phyloP scores from a whole-genome alignment of 345 rosid genomes.

The Pistacia vera region DNA sequence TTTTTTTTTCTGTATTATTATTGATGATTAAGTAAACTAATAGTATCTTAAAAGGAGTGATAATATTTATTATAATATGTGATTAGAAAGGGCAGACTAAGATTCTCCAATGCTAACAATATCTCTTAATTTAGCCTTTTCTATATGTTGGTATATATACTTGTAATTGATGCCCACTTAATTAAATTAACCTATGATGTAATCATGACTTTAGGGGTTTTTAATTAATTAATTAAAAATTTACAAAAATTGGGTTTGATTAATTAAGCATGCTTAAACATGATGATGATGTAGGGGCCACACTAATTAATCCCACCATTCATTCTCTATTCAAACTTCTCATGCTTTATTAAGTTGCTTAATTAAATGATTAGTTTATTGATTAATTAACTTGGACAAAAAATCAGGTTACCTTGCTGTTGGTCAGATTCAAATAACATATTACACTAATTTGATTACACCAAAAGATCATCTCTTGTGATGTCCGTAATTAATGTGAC shows the following conservation, averaged over 20 bases:
- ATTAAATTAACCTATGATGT: background rate
- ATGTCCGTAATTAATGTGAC: no score
- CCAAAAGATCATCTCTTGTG: background rate
- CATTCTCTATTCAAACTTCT: background rate
- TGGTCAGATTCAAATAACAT: background rate
- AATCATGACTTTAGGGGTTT: background rate
- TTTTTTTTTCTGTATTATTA: no score
- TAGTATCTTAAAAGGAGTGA: background rate
- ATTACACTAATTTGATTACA: background rate
- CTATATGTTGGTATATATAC: background rate
- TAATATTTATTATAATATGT: background rate
- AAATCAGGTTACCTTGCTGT: background rate
- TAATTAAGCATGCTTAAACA: slow-evolving; percentile 26
- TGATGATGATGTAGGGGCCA: slow-evolving; percentile 23
- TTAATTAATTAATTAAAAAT: no score
- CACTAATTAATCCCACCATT: background rate
- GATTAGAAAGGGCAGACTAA: background rate
- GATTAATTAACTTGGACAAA: no score
- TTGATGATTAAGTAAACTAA: background rate
- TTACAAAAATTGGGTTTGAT: no score
- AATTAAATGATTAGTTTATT: no score
- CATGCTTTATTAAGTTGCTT: background rate
- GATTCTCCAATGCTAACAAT: slow-evolving; percentile 5
- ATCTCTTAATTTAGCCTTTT: slow-evolving; percentile 13
- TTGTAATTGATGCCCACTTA: slow-evolving; percentile 6